phyloP scores from a whole-genome alignment of 768 basidiomycete genomes.

The Pleurotus sapidus region DNA sequence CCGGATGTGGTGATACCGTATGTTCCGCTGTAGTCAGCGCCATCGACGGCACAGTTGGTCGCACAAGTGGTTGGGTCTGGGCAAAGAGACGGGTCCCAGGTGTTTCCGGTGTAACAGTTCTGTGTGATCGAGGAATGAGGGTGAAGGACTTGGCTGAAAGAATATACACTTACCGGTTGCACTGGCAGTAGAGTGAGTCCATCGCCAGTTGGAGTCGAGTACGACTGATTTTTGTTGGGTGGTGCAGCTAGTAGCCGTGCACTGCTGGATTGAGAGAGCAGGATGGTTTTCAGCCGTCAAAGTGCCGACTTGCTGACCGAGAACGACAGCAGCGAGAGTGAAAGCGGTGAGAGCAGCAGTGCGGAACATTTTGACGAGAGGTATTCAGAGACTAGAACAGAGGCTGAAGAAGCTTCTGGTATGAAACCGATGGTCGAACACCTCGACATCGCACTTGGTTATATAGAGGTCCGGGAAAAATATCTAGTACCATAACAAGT shows the following conservation, averaged over 20 bases:
- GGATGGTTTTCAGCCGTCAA: conserved; percentile 47
- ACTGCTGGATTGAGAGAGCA: conserved; percentile 36
- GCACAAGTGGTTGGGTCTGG: conserved; percentile 25
- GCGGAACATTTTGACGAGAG: conserved; percentile 27
- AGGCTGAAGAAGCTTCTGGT: neutral
- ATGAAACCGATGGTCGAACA: neutral
- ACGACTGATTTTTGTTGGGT: conserved; percentile 14
- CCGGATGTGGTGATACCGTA: conserved; percentile 37
- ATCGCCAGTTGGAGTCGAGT: conserved; percentile 55
- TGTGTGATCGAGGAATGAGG: neutral
- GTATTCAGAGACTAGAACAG: too few relatives aligned
- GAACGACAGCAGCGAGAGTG: conserved; percentile 32
- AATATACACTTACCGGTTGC: conserved; percentile 4
- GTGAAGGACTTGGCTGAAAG: neutral
- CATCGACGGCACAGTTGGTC: conserved; percentile 16
- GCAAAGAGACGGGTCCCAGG: conserved; percentile 38
- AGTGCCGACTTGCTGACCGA: conserved; percentile 50
- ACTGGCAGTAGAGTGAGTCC: conserved; percentile 34
- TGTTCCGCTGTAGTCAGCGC: conserved; percentile 30
- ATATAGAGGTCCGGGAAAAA: neutral
- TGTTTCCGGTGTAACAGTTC: conserved; percentile 38
- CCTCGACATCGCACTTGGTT: neutral
- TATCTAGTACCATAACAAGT: neutral
- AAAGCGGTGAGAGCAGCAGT: conserved; percentile 29
- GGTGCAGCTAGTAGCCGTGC: conserved; percentile 41